Evolutionary conservation across 2,329 filamentous ascomycete species (phyloP), one percentile per base, ranked within the genome.

Genomic region (Claviceps fusiformis): DNA sequence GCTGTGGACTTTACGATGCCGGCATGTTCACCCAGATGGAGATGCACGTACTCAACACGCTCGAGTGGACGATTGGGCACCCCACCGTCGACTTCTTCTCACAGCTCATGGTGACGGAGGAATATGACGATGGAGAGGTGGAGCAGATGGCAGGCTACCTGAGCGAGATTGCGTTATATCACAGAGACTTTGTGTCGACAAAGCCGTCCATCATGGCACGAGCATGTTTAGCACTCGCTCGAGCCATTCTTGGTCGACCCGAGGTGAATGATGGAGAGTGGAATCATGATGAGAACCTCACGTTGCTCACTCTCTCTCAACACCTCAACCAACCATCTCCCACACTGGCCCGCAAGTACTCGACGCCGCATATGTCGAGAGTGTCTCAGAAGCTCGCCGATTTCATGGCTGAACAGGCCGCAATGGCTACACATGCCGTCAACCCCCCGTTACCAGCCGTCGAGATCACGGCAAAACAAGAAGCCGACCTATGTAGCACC

Each of bases 1-100:
- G 93, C 80, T 97, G 93, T 73, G 91, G 88, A 43, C 80, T 97
- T 44, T 98, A 98, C 73, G 93, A 98, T 65, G 90, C 95, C 52
- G 92, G 95, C 74, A 98, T 98, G 93, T 98, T 98, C 74, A 92
- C 91, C 11, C 93, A 98, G 72, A 98, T 98, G 93, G 93, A 98
- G 75, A 97, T 95, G 91, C 93, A 98, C 70, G 92, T 98, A 43
- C 80, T 98, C 63, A 95, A 96, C 73, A 98, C 93, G 1, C 81
- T 98, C 57, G 89, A 95, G 69, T 98, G 93, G 93, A 83, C 86
- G 62, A 87, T 98, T 62, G 93, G 93, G 55, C 92, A 97, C 73
- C 91, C 93, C 1, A 97, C 93, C 33, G 88, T 96, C 61, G 92
- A 97, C 71, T 88, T 86, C 69, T 98, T 96, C 73, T 80, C 95